Conservation (phyloP, 805 yeast genomes). For the Starmerella apicola region DNA sequence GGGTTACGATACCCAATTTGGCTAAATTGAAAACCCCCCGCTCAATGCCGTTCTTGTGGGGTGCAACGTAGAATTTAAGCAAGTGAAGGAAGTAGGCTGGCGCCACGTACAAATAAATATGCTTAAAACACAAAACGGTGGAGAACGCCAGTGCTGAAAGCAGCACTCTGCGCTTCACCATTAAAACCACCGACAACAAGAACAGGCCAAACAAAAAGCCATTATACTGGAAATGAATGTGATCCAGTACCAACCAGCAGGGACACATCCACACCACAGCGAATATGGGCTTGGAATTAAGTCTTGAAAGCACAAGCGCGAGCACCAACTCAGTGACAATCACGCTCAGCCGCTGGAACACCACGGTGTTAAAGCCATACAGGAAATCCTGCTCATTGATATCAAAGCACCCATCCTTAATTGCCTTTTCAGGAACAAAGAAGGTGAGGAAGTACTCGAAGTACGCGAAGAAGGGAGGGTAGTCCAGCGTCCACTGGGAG, state of each 20-base stretch:
- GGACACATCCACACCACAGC: constrained; percentile 78
- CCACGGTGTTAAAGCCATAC: constrained; percentile 67
- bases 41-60: too few relatives aligned
- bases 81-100: constrained; percentile 83
- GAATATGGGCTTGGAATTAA: constrained; percentile 53
- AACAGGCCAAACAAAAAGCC: constrained; percentile 84
- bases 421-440: constrained; percentile 53
- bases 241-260: constrained; percentile 81
- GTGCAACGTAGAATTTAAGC: constrained; percentile 56
- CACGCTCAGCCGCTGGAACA: constrained; percentile 74
- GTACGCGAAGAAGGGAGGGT: constrained; percentile 96
- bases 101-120: constrained; percentile 81
- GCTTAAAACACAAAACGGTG: constrained; percentile 78
- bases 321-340: constrained; percentile 62
- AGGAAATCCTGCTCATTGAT: constrained; percentile 45
- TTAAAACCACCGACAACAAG: constrained; percentile 59
- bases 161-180: constrained; percentile 44
- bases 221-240: constrained; percentile 93
- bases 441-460: constrained; percentile 74
- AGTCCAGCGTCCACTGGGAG: constrained; percentile 87
- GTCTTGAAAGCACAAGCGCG: constrained; percentile 29
- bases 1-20: constrained; percentile 48
- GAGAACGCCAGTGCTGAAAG: constrained; percentile 53
- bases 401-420: constrained; percentile 64
- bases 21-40: constrained; percentile 42